phyloP scores from a whole-genome alignment of 805 yeast species.

The Candida wancherniae region DNA sequence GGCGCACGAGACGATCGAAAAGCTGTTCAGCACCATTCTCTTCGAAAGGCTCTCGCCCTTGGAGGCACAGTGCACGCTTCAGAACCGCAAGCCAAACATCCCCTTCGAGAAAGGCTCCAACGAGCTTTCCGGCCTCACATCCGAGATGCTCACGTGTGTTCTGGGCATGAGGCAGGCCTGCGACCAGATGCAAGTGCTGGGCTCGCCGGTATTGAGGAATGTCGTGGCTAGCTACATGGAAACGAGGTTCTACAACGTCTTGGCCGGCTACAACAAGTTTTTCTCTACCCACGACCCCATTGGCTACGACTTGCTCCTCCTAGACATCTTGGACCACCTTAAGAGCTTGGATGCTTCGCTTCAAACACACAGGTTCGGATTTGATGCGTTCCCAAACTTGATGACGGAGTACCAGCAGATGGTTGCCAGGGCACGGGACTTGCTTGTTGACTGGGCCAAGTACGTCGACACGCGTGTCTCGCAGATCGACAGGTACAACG shows the following conservation, averaged over 20 bases:
- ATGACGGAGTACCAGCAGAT: conserved; percentile 16
- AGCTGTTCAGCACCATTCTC: conserved; percentile 8
- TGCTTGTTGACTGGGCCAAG: conserved; percentile 55
- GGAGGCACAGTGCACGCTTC: conserved; percentile 43
- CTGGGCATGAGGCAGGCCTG: conserved; percentile 17
- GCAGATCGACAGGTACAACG: conserved; percentile 53
- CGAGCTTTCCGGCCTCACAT: conserved; percentile 52
- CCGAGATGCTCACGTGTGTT: conserved; percentile 46
- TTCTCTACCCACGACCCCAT: conserved; percentile 9
- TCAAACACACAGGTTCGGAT: conserved; percentile 9
- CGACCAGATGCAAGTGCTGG: conserved; percentile 11
- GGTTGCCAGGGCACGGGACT: conserved; percentile 21
- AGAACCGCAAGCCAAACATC: conserved; percentile 26
- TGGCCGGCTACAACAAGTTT: conserved; percentile 8
- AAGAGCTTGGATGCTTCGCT: conserved; percentile 20
- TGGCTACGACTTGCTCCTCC: conserved; percentile 25
- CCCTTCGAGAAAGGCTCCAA: conserved; percentile 60
- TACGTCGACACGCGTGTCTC: conserved; percentile 51
- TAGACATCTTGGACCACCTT: conserved; percentile 45
- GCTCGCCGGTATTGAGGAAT: conserved; percentile 12
- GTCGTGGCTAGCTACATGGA: conserved; percentile 13
- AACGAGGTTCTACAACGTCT: conserved; percentile 9
- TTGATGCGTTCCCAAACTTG: conserved; percentile 10
- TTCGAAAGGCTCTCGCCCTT: conserved; percentile 20
- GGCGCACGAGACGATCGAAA: conserved; percentile 14